phyloP scores from a whole-genome alignment of 495 filamentous ascomycete species.

The Talaromyces trachyspermus region DNA sequence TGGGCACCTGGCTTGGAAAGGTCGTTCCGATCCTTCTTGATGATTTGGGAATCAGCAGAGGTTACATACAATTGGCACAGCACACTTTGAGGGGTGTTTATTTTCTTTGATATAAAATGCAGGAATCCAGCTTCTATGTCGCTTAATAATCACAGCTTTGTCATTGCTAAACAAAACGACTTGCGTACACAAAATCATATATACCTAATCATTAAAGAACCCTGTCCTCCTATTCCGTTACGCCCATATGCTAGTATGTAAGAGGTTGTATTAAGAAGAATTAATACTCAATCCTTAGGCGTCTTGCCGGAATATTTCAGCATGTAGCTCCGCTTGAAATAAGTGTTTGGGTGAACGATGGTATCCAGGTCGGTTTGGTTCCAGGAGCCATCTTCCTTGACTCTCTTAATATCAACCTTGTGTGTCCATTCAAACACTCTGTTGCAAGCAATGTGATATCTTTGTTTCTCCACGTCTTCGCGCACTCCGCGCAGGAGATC shows the following conservation, averaged over 20 bases:
- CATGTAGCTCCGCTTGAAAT: conserved; percentile 89
- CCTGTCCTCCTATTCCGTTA: background rate
- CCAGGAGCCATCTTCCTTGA: conserved; percentile 76
- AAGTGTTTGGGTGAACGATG: conserved; percentile 95
- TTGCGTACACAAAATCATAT: too few species aligned
- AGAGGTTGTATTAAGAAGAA: conserved; percentile 26
- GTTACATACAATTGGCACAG: conserved; percentile 57
- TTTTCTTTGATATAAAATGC: too few species aligned
- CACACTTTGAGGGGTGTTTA: too few species aligned
- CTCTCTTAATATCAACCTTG: conserved; percentile 78
- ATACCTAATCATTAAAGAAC: background rate
- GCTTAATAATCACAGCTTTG: too few species aligned
- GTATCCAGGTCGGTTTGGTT: conserved; percentile 78
- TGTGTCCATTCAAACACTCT: conserved; percentile 87
- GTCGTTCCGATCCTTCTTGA: conserved; percentile 58
- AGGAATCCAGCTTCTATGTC: too few species aligned
- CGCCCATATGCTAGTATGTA: conserved; percentile 1
- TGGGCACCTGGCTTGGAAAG: conserved; percentile 72
- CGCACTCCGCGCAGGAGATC: conserved; percentile 71
- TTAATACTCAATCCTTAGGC: conserved; percentile 45
- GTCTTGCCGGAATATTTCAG: conserved; percentile 56
- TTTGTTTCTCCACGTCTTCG: conserved; percentile 80
- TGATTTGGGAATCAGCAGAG: conserved; percentile 73
- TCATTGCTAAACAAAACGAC: too few species aligned
- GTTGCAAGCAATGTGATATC: conserved; percentile 96